Percentiles rank a stretch among this genome's conserved stretches.
Evolutionary conservation across 2,329 filamentous ascomycete species (phyloP).

Genomic region (Trichophyton simii): DNA sequence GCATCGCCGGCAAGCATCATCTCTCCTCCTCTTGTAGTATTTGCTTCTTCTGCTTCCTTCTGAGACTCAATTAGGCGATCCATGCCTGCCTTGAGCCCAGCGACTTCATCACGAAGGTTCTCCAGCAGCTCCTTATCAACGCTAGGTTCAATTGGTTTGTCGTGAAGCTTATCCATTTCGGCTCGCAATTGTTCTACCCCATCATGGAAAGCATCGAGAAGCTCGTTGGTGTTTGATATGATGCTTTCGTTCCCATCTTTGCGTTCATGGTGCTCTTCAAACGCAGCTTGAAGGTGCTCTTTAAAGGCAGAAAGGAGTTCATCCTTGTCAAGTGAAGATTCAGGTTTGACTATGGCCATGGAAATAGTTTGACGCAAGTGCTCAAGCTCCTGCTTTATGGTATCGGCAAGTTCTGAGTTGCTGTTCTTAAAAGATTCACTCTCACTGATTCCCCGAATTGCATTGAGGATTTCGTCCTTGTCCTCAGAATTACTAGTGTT

Average conservation of each 20-base stretch:
- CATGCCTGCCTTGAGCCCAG: constrained; percentile 63
- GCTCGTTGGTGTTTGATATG: constrained; percentile 43
- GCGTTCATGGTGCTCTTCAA: constrained; percentile 42
- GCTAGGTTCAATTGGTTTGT: constrained; percentile 70
- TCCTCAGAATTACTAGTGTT: constrained; percentile 36
- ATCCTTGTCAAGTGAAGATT: constrained; percentile 41
- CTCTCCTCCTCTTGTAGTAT: constrained; percentile 40
- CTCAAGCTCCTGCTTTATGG: constrained; percentile 49
- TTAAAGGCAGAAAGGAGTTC: constrained; percentile 49
- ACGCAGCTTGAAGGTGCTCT: constrained; percentile 33
- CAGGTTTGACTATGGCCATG: constrained; percentile 38
- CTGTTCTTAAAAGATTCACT: constrained; percentile 30
- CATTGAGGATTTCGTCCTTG: constrained; percentile 51
- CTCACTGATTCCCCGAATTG: constrained; percentile 40
- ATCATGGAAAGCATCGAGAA: constrained; percentile 50
- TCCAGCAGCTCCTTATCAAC: constrained; percentile 84
- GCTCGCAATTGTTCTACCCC: constrained; percentile 63
- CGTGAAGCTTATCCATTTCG: constrained; percentile 60
- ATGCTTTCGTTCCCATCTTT: constrained; percentile 43
- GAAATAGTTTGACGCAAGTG: constrained; percentile 47
- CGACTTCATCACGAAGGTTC: constrained; percentile 69
- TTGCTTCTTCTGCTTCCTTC: constrained; percentile 39
- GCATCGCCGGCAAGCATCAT: constrained; percentile 45
- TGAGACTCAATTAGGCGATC: constrained; percentile 55
- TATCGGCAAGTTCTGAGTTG: constrained; percentile 35